phyloP scores from a whole-genome alignment of 768 basidiomycete genomes.

The Pleurotus sapidus region DNA sequence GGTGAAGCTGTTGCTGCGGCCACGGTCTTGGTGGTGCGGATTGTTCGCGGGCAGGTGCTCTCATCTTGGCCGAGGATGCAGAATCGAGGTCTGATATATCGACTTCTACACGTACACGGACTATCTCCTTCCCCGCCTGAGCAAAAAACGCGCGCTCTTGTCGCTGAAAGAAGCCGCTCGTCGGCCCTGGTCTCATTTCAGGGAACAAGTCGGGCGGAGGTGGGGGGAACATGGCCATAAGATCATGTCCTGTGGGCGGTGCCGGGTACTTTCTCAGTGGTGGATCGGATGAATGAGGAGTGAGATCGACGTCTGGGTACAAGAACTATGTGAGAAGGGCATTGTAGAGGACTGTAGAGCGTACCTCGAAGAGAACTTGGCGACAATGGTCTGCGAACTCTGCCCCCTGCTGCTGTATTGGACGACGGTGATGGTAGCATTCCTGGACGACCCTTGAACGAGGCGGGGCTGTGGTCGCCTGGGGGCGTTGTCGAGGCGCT shows the following conservation, averaged over 20 bases:
- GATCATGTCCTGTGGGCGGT: conserved; percentile 77
- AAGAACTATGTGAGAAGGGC: neutral
- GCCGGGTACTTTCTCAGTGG: conserved; percentile 62
- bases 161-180: conserved; percentile 68
- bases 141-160: conserved; percentile 84
- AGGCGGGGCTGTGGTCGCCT: conserved; percentile 37
- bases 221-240: conserved; percentile 83
- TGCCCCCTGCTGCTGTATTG: conserved; percentile 18
- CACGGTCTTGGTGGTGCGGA: conserved; percentile 20
- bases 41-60: conserved; percentile 16
- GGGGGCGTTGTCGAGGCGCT: conserved; percentile 45
- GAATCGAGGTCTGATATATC: conserved; percentile 38
- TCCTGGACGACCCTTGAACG: conserved; percentile 22
- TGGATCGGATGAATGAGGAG: conserved; percentile 23
- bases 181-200: conserved; percentile 60
- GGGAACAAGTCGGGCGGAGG: conserved; percentile 52
- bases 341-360: conserved; percentile 2
- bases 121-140: conserved; percentile 73
- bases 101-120: conserved; percentile 70
- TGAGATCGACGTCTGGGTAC: neutral
- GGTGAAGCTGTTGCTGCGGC: conserved; percentile 25
- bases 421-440: conserved; percentile 29
- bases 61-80: conserved; percentile 19
- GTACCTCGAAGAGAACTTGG: conserved; percentile 62
- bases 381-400: conserved; percentile 54